Evolutionary conservation across 2,329 filamentous ascomycete species (phyloP), one percentile per base, ranked within the genome.

Genomic region (Bipolaris oryzae): DNA sequence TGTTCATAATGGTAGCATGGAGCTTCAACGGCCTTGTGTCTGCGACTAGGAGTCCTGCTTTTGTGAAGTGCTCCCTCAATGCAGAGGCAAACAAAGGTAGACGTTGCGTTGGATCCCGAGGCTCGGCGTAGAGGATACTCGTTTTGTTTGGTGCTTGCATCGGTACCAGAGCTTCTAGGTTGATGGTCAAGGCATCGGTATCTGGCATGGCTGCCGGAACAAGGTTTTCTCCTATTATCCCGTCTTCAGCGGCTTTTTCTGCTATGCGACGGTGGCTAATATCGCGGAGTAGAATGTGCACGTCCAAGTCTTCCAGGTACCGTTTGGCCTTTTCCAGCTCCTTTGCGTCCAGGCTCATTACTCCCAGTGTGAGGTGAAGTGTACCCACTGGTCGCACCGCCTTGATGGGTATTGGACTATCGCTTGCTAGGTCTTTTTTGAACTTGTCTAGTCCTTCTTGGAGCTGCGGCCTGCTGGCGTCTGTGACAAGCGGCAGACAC

Each of bases 1-100:
- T 96, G 74, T 97, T 96, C 48, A 95, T 77, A 3, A 97, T 79
- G 0, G 94, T 97, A 16, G 91, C 92, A 72, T 97, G 94, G 49
- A 97, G 77, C 18, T 90, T 82, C 60, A 97, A 74, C 6, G 86
- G 84, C 52, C 91, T 79, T 11, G 79, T 76, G 23, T 90, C 87
- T 1, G 80, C 77, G 0, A 80, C 71, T 69, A 92, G 77, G 9
- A 90, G 74, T 1, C 81, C 86, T 0, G 78, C 78, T 1, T 84
- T 78, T 16, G 76, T 77, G 64, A 93, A 92, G 1, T 66, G 61
- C 1, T 76, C 68, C 58, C 82, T 78, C 13, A 92, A 69, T n/a
- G 70, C 72, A 62, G 84, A 75, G 61, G 86, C 88, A 69, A 92
- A 88, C 1, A 71, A 66, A 28, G 80, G 76, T 3, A 93, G 75